A percentile compares a stretch with the other conserved stretches of the same genome.
phyloP scores from a whole-genome alignment of 208 protist genomes.

The Trypanosoma platydactyli region DNA sequence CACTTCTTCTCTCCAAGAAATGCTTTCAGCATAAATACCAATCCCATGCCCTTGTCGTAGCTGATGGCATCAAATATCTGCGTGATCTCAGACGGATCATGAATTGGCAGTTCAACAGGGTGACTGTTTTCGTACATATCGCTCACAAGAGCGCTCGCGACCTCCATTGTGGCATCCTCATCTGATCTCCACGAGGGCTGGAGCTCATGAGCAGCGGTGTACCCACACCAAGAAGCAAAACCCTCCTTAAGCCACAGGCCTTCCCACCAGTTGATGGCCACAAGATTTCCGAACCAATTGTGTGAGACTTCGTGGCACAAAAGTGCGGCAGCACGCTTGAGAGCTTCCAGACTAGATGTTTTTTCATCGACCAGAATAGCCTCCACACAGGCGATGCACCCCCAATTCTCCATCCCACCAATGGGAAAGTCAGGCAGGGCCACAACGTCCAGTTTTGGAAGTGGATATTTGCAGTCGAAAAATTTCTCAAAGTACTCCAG shows the following conservation, averaged over 20 bases:
- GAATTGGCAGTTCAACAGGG: conserved; percentile 95
- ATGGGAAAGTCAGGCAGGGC: conserved; percentile 95
- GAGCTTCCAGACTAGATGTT: conserved; percentile 49
- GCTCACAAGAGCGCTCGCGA: conserved; percentile 71
- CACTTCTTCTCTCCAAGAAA: conserved; percentile 91
- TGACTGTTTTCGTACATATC: conserved; percentile 94
- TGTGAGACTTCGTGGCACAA: conserved; percentile 97
- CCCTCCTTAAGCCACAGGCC: conserved; percentile 99
- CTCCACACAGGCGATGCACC: conserved; percentile 94
- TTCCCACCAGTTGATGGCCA: conserved; percentile 99
- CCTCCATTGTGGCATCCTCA: conserved; percentile 72
- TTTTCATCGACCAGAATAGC: conserved; percentile 78
- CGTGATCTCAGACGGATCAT: conserved; percentile 90
- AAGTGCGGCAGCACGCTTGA: conserved; percentile 87
- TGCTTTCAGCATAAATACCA: conserved; percentile 93
- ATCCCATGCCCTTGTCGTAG: conserved; percentile 94
- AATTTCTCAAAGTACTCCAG: conserved; percentile 88
- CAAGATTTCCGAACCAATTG: conserved; percentile 98
- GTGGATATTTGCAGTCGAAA: conserved; percentile 90
- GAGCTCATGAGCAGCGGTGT: conserved; percentile 71
- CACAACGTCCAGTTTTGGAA: conserved; percentile 98
- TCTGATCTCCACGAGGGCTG: conserved; percentile 90
- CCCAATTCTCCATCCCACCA: conserved; percentile 98
- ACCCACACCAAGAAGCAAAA: conserved; percentile 97
- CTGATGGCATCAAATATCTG: conserved; percentile 98